Evolutionary conservation across 1,284 basidiomycete genomes (phyloP).

Genomic region (Moesziomyces antarcticus): DNA sequence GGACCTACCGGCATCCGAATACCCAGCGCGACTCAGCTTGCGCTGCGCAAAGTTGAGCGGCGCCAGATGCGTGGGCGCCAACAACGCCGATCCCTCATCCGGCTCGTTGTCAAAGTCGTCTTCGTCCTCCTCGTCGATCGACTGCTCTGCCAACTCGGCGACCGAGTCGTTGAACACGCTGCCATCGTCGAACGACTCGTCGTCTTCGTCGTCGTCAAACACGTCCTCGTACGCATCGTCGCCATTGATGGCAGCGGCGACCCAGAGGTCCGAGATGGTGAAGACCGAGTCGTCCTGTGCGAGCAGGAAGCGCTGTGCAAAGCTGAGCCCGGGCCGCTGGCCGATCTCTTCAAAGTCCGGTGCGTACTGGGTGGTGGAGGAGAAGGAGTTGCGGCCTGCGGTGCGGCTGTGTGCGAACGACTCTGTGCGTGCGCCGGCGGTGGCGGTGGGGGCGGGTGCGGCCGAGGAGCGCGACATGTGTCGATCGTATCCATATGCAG

Average conservation of each 20-base stretch:
- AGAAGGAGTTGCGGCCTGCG: constrained; percentile 32
- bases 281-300: constrained; percentile 90
- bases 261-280: constrained; percentile 89
- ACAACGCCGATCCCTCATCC: constrained; percentile 35
- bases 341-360: constrained; percentile 63
- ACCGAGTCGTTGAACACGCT: constrained; percentile 63
- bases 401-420: constrained; percentile 31
- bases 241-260: constrained; percentile 88
- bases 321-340: constrained; percentile 66
- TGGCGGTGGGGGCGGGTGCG: constrained; percentile 8
- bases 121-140: constrained; percentile 46
- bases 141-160: constrained; percentile 9
- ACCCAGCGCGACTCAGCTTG: constrained; percentile 35
- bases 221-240: constrained; percentile 73
- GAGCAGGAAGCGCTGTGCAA: constrained; percentile 76
- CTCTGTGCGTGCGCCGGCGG: constrained; percentile 1
- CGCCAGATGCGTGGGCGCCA: constrained; percentile 52
- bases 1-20: constrained; percentile 35
- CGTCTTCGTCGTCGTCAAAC: constrained; percentile 74
- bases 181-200: constrained; percentile 29
- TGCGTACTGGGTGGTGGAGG: constrained; percentile 50
- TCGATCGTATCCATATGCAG: constrained; percentile 56
- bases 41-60: constrained; percentile 64
- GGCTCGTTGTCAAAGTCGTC: constrained; percentile 22
- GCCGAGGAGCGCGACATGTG: constrained; percentile 30